phyloP scores from a whole-genome alignment of 2,329 filamentous ascomycete genomes.

The Lachnum nothofagi region DNA sequence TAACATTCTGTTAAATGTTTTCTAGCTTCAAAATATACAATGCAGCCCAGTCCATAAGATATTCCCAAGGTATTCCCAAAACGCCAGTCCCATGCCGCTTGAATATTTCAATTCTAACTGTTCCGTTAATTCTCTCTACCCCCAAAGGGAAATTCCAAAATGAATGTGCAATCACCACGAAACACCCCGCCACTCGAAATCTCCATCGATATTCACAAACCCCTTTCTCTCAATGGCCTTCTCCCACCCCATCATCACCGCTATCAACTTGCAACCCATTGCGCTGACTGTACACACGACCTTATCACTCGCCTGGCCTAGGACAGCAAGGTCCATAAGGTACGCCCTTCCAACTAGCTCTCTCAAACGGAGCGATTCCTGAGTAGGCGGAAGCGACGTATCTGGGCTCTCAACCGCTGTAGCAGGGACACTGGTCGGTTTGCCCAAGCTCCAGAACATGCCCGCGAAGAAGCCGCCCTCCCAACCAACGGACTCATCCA shows the following conservation, averaged over 20 bases:
- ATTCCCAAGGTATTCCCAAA: too few species aligned
- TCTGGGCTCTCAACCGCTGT: constrained; percentile 33
- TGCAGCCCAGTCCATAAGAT: too few species aligned
- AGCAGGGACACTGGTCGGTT: constrained; percentile 34
- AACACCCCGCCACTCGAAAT: constrained; percentile 54
- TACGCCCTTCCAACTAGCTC: constrained; percentile 76
- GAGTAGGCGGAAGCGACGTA: constrained; percentile 33
- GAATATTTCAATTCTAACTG: too few species aligned
- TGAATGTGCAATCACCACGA: too few species aligned
- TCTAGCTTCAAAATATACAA: too few species aligned
- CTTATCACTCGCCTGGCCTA: constrained; percentile 62
- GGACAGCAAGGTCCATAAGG: constrained; percentile 71
- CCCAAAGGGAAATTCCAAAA: too few species aligned
- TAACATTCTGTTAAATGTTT: too few species aligned
- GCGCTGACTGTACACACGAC: constrained; percentile 74
- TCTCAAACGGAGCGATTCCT: constrained; percentile 58
- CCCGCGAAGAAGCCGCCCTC: constrained; percentile 80
- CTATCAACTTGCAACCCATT: constrained; percentile 67
- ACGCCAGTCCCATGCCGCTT: too few species aligned
- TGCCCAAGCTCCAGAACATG: constrained; percentile 74
- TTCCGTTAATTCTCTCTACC: too few species aligned
- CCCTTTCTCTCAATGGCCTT: constrained; percentile 51
- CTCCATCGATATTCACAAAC: constrained; percentile 78
- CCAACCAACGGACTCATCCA: constrained; percentile 77
- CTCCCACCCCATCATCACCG: constrained; percentile 85